Evolutionary conservation across 441 rosid species (phyloP), one percentile per base, ranked within the genome.

Genomic region (Adansonia rubrostipa): DNA sequence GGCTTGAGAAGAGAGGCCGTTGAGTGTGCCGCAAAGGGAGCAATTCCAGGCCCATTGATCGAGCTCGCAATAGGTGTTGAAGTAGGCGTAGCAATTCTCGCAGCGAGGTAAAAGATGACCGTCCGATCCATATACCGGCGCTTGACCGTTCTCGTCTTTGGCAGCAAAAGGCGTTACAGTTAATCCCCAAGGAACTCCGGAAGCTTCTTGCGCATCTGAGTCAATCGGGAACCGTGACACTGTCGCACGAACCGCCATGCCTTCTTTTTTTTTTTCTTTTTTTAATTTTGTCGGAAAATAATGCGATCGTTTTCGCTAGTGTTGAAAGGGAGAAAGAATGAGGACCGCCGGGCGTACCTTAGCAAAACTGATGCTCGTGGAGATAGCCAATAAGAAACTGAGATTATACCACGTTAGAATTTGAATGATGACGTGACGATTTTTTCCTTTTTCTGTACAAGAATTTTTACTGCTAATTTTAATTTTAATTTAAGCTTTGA

Each of bases 21-120:
- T 96, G 77, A 94, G 98, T 36, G 98, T 91, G 28, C 97, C 98
- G 78, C 98, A 96, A 45, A 93, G 94, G 62, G 98, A 80, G 86
- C 98, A 96, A 71, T 74, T 87, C 98, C 99, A 96, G 19, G 96
- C 94, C 99, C 99, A 94, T 77, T 92, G 95, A 19, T 97, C 99
- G 61, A 97, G 91, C 74, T 93, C 97, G 69, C 99, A 90, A 82
- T 86, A 93, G 13, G 94, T 88, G 77, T 91, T 97, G 88, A 97
- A 97, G 91, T 97, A 94, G 0, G 92, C 98, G 78, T 88, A 94
- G 77, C 98, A 94, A 80, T 93, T 92, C 82, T 97, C 99, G 89
- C 98, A 94, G 67, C 98, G 89, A 67, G 99, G 99, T 20, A 96
- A 82, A 74, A 91, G 83, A 57, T 94, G 85, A 4, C 97, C 98